These are phyloP conservation scores for Collybiopsis confluens DNA, from an alignment of 768 basidiomycete genomes.

Conservation along the genomic window DNA sequence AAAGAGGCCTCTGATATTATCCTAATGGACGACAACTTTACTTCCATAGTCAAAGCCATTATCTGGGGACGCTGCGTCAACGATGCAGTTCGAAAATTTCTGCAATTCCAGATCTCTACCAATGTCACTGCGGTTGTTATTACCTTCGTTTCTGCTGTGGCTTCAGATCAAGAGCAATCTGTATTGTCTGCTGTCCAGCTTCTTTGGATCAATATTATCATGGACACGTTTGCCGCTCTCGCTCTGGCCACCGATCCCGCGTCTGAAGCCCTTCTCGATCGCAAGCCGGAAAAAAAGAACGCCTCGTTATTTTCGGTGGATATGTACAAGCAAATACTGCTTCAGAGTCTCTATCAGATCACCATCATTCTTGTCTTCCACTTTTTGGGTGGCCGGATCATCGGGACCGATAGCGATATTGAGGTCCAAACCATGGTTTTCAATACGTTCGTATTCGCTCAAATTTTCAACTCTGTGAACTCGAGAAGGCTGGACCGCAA, in stretches of 20 bases:
- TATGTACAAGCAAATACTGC: constrained; percentile 96
- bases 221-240: constrained; percentile 98
- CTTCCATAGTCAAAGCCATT: constrained; percentile 94
- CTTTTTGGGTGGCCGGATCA: constrained; percentile 72
- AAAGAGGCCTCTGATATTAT: constrained; percentile 99
- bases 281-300: constrained; percentile 87
- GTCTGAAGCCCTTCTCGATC: constrained; percentile 69
- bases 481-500: constrained; percentile 81
- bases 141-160: constrained; percentile 87
- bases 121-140: constrained; percentile 95
- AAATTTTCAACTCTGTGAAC: constrained; percentile 95
- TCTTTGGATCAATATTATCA: constrained; percentile 98
- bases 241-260: constrained; percentile 98
- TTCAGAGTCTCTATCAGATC: constrained; percentile 88
- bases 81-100: constrained; percentile 94
- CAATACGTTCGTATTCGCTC: constrained; percentile 97
- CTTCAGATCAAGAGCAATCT: constrained; percentile 69
- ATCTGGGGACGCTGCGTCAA: constrained; percentile 99
- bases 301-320: constrained; percentile 87
- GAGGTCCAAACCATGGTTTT: constrained; percentile 86
- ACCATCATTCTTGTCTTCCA: constrained; percentile 83
- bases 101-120: constrained; percentile 93
- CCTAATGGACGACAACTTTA: constrained; percentile 96
- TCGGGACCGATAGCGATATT: constrained; percentile 48
- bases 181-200: constrained; percentile 96